Evolutionary conservation across 2,329 filamentous ascomycete species (phyloP).

Genomic region (Lanzia echinophila): DNA sequence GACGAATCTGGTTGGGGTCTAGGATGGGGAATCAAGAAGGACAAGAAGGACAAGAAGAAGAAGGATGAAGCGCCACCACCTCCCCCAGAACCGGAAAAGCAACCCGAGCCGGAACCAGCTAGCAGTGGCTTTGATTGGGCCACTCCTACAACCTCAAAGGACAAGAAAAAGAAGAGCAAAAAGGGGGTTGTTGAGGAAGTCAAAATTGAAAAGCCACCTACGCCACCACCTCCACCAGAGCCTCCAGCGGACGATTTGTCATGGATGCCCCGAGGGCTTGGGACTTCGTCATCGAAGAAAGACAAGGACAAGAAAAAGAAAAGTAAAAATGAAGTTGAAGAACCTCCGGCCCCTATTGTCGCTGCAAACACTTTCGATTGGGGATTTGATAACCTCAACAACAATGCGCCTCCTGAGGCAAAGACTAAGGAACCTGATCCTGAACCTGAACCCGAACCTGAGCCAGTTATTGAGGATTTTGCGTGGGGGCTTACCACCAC

Average conservation of each 20-base stretch:
- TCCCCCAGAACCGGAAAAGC: slow-evolving; percentile 10
- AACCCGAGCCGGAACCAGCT: slow-evolving; percentile 24
- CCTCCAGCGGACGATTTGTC: slow-evolving; percentile 40
- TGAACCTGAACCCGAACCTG: slow-evolving; percentile 32
- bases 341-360: slow-evolving; percentile 28
- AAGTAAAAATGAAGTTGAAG: slow-evolving; percentile 26
- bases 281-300: slow-evolving; percentile 35
- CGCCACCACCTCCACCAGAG: slow-evolving; percentile 13
- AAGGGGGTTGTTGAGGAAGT: slow-evolving; percentile 24
- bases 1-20: slow-evolving; percentile 8
- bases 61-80: slow-evolving; percentile 8
- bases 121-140: slow-evolving; percentile 44
- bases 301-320: slow-evolving; percentile 40
- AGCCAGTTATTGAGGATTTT: slow-evolving; percentile 24
- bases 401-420: not conserved
- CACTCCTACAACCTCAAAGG: slow-evolving; percentile 30
- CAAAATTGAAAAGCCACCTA: slow-evolving; percentile 26
- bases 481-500: slow-evolving; percentile 23
- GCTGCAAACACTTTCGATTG: slow-evolving; percentile 9
- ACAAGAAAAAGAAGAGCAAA: slow-evolving; percentile 38
- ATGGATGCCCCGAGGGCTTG: slow-evolving; percentile 10
- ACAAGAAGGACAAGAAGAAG: slow-evolving; percentile 37
- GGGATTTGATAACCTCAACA: not conserved
- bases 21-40: slow-evolving; percentile 22
- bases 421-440: slow-evolving; percentile 20